Base-by-base conservation (phyloP, 441 rosid species). In the Corymbia citriodora region DNA sequence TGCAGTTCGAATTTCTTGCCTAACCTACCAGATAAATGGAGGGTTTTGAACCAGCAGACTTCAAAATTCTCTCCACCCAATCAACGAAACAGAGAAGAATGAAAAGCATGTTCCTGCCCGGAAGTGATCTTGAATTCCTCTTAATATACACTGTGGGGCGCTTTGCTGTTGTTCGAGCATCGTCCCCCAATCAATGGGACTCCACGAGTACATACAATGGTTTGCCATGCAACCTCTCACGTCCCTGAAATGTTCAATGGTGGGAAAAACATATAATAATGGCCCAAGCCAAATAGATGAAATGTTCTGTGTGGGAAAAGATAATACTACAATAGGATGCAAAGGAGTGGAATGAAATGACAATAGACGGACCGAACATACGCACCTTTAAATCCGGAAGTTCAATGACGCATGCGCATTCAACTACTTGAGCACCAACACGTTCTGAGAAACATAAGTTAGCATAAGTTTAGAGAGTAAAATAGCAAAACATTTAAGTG, bases 351-450 rank as follows among this genome's bases (percentile, higher is more conserved):
- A 40, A 33, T 25, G 55, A 89, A 81, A 89, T 33, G 61, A 53
- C 49, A 48, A 48, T 45, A 33, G 18, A 61, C 31, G 13, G 40
- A 10, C 61, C 10, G 25, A 59, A 82, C 87, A 5, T 45, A 79
- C 85, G 17, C 85, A 96, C 99, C 97, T 96, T 95, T 40, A 97
- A 81, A 89, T 96, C 97, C 0, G 99, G 99, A 70, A 96, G 90
- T 92, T 96, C 99, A 54, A 97, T 96, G 14, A 96, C 95, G 17
- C 99, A 96, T 25, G 99, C 97, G 88, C 99, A 97, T 91, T 97
- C 99, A 21, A 95, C 96, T 16, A 96, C 96, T 92, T 96, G 94
- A 55, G 99, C 99, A 82, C 98, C 99, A 70, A 91, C 97, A 10
- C 96, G 94, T 90, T 96, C 99, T 97, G 94, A 63, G 15, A 87